These are phyloP conservation scores for Alnus rubra DNA, from an alignment of 306 rosid genomes.

Conservation along the genomic window DNA sequence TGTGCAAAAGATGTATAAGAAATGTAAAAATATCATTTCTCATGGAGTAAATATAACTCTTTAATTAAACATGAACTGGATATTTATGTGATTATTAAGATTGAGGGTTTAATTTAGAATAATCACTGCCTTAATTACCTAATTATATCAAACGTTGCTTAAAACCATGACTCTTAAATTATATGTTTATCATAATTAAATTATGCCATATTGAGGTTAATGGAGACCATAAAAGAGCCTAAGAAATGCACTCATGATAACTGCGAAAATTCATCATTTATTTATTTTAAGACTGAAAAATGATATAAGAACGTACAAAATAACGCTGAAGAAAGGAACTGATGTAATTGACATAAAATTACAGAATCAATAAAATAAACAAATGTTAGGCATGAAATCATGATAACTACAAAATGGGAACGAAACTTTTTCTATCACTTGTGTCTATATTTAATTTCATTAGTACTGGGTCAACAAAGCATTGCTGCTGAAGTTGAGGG, in stretches of 20 bases:
- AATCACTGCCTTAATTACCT: neutral
- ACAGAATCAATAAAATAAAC: neutral
- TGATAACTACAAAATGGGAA: neutral
- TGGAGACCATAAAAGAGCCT: neutral
- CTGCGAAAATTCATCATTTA: constrained; percentile 5
- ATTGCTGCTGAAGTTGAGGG: neutral
- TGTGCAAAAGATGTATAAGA: no score
- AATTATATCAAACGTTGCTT: neutral
- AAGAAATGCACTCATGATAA: neutral
- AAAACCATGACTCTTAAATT: neutral
- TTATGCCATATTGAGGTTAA: neutral
- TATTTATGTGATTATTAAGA: neutral
- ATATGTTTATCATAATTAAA: neutral
- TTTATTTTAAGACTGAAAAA: neutral
- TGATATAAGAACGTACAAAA: neutral
- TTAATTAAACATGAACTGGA: neutral
- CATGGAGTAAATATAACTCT: neutral
- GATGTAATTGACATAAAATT: neutral
- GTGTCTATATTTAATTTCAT: neutral
- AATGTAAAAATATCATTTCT: no score
- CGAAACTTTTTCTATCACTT: neutral
- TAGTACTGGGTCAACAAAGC: neutral
- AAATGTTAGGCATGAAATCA: neutral
- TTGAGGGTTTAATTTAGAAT: neutral
- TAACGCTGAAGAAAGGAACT: neutral